Evolutionary conservation across 768 basidiomycete species (phyloP), one percentile per base, ranked within the genome.

Genomic region (Coprinopsis cinerea): DNA sequence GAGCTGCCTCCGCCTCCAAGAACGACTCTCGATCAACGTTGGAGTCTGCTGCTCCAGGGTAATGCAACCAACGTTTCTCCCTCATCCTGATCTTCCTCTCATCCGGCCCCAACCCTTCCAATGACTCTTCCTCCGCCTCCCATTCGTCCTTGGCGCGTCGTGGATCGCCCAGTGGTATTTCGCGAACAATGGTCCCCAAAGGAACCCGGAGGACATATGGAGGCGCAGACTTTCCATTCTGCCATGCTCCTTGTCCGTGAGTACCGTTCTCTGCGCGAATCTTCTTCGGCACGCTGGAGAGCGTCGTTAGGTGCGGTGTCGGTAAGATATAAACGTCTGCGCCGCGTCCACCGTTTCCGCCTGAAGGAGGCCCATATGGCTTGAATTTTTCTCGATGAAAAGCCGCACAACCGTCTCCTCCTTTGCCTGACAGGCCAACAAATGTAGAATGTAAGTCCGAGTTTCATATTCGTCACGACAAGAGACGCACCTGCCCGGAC

Each of bases 381-480:
- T 80, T 81, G 66, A 78, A 92, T 61, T 91, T 90, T 68, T 95
- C 92, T 50, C 91, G 82, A 59, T 93, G 87, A 59, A 97, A 96
- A 4, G 95, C 93, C 20, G 87, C 90, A 54, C 92, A 90, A 20
- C 95, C 95, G 49, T 91, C 74, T 0, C 95, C 95, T 17, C 94
- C 94, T 59, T 77, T 82, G 14, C 92, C 93, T 88, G 57, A 5
- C 13, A 28, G 20, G 39, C 15, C 32, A 41, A 9, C n/a, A 32
- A 30, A 5, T 22, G 17, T 18, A 15, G 27, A 27, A 5, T 13
- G 4, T 2, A 2, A 23, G 9, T 22, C 20, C n/a, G 7, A 4
- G 15, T 22, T 20, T 2, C 35, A 24, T 14, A 39, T 32, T 36
- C 50, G 34, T 39, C 44, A 18, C 52, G 26, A 53, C 20, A 37